Evolutionary conservation across 1,139 yeast species (phyloP).

Genomic region (Taiozyma sp.): DNA sequence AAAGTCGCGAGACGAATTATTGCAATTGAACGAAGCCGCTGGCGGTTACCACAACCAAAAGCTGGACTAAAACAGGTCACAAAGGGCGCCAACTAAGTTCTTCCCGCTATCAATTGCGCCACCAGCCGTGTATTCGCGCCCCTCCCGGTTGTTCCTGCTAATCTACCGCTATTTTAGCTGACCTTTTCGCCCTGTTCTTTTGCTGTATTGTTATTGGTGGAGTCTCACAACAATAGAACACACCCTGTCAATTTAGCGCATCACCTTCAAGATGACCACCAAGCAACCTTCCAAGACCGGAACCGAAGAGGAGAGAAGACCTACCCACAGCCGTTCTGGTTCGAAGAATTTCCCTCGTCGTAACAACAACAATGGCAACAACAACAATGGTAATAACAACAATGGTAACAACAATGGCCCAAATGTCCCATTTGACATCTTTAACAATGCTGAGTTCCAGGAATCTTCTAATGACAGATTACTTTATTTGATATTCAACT

Average conservation of each 20-base stretch:
- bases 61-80: not conserved
- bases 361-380: slow-evolving; percentile 1
- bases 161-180: not conserved
- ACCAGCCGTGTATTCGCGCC: not conserved
- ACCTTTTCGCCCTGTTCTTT: not conserved
- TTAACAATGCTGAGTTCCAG: slow-evolving; percentile 13
- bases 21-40: not conserved
- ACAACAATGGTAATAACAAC: not conserved
- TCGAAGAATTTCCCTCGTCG: slow-evolving; percentile 16
- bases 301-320: slow-evolving; percentile 5
- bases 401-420: not conserved
- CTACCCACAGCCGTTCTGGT: slow-evolving; percentile 12
- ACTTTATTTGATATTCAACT: slow-evolving; percentile 42
- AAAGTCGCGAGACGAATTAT: not conserved
- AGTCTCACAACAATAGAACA: not conserved
- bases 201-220: not conserved
- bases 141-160: not conserved
- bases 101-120: not conserved
- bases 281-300: slow-evolving; percentile 2
- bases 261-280: slow-evolving; percentile 3
- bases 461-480: slow-evolving; percentile 41
- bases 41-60: not conserved
- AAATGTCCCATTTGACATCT: slow-evolving; percentile 3
- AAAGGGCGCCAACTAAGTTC: not conserved
- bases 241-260: not conserved